A percentile compares a stretch with the other conserved stretches of the same genome.
phyloP scores from a whole-genome alignment of 768 basidiomycete genomes.

The Naganishia vaughanmartiniae region DNA sequence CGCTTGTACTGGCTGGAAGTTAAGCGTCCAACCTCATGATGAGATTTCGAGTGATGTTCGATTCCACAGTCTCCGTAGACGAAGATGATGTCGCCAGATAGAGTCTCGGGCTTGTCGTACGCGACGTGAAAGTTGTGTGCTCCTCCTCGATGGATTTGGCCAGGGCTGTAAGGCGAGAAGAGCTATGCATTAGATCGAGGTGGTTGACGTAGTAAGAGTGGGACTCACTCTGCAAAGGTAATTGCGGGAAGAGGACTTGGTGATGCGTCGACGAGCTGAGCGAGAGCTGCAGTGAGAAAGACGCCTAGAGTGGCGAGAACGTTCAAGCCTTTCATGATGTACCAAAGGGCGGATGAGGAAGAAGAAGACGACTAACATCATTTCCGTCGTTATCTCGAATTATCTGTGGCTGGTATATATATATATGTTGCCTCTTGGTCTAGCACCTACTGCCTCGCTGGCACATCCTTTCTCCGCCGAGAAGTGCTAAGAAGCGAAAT shows the following conservation, averaged over 20 bases:
- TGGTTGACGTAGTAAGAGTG: not conserved
- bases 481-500: too few relatives aligned
- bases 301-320: conserved; percentile 12
- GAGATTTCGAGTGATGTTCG: conserved; percentile 23
- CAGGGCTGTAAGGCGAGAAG: not conserved
- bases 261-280: conserved; percentile 1
- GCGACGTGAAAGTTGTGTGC: conserved; percentile 28
- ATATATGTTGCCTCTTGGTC: too few relatives aligned
- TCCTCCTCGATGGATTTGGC: conserved; percentile 12
- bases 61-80: conserved; percentile 24
- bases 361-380: too few relatives aligned
- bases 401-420: too few relatives aligned
- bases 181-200: not conserved
- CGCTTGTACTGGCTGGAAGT: conserved; percentile 23
- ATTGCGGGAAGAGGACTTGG: conserved; percentile 20
- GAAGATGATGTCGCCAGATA: conserved; percentile 25
- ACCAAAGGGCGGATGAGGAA: not conserved
- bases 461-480: too few relatives aligned
- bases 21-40: conserved; percentile 23
- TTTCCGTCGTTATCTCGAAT: too few relatives aligned
- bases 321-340: conserved; percentile 24
- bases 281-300: conserved; percentile 2
- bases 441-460: too few relatives aligned
- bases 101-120: conserved; percentile 22
- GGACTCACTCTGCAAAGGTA: conserved; percentile 17